Evolutionary conservation across 2,329 filamentous ascomycete species (phyloP).

Genomic region (Pyricularia pennisetigena): DNA sequence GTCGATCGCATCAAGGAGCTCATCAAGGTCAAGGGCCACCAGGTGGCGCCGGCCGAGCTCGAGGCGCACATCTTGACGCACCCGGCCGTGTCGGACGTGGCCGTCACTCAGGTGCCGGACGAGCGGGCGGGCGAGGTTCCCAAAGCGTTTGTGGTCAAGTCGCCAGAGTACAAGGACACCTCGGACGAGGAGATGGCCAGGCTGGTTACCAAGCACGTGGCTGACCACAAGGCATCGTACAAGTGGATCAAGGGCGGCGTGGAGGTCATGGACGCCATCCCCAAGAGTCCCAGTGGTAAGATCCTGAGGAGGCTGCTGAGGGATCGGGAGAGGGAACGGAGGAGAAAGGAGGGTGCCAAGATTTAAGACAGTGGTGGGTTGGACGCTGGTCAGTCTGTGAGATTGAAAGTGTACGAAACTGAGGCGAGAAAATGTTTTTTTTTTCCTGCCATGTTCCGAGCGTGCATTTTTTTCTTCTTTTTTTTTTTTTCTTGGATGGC

Average conservation of each 20-base stretch:
- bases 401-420: background rate
- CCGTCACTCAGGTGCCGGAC: conserved; percentile 65
- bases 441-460: background rate
- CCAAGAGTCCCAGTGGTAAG: conserved; percentile 68
- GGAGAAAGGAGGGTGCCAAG: conserved; percentile 55
- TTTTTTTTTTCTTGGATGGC: no score
- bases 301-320: conserved; percentile 59
- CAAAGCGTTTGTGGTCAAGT: conserved; percentile 53
- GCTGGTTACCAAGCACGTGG: conserved; percentile 49
- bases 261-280: conserved; percentile 56
- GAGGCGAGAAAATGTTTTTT: background rate
- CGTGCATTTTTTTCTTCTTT: no score
- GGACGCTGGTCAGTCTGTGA: background rate
- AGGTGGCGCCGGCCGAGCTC: conserved; percentile 77
- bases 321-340: conserved; percentile 62
- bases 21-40: conserved; percentile 54
- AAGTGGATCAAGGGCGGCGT: conserved; percentile 57
- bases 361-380: conserved; percentile 33
- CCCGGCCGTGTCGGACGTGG: conserved; percentile 62
- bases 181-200: conserved; percentile 41
- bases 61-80: conserved; percentile 72
- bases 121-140: conserved; percentile 54
- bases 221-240: conserved; percentile 58
- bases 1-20: conserved; percentile 59
- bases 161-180: conserved; percentile 14